Base-by-base conservation (phyloP, 768 basidiomycete genomes). In the Imleria badia region DNA sequence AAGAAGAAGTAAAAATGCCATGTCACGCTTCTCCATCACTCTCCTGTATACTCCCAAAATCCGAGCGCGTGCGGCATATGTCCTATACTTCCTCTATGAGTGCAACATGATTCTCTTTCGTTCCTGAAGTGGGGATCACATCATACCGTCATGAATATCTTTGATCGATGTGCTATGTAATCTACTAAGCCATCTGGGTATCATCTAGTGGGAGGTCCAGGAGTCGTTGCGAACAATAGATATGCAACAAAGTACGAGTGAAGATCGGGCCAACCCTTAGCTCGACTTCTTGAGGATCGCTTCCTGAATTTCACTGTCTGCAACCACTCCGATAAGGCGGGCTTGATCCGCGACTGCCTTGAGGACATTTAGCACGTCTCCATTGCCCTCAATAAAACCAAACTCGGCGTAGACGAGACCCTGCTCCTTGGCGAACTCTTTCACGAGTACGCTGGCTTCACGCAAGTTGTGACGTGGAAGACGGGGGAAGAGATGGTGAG, bases 401-500 rank as follows among this genome's bases (percentile, higher is more conserved):
- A 96, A 96, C 70, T 97, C 94, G 38, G 89, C 87, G 64, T 95
- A 99, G 34, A 82, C 81, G 5, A 98, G 75, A 0, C 85, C 89
- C 57, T 93, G 86, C 66, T 96, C 90, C 60, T 81, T 76, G 14
- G 94, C 93, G 63, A 88, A 98, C 63, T 88, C 80, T 69, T 94
- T 96, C 49, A 97, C 94, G 20, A 95, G 76, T 30, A 79, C 54
- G 59, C 90, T 91, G 3, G 96, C 96, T 51, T 83, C 77, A 34
- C 84, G 82, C 49, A 99, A 80, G 68, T 97, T 94, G 77, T 98
- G 96, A 36, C 97, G 80, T 3, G 97, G 97, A 1, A 98, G 78
- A 12, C 97, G 86, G 19, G 97, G 97, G 76, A 98, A 98, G 54
- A 98, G 81, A 71, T 98, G 95, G 63, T 99, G 97, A 3, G 96